These are phyloP conservation scores for Paraconiothyrium sp. DNA, from an alignment of 2,329 filamentous ascomycete genomes.

Conservation along the genomic window DNA sequence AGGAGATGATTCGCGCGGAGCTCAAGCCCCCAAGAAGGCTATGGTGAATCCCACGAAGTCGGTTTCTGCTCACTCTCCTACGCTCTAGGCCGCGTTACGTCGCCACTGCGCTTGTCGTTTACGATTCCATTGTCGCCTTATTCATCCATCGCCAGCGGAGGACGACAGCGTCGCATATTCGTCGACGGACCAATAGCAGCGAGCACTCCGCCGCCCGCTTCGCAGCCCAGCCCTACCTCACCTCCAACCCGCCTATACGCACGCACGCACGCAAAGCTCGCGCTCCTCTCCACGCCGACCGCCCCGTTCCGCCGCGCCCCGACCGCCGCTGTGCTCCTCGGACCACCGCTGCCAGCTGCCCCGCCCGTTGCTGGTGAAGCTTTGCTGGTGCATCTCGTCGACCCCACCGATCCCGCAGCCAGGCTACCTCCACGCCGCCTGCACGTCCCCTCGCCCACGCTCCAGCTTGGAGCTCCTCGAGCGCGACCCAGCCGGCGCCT, in stretches of 20 bases:
- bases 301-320: neutral
- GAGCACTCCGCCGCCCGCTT: conserved; percentile 21
- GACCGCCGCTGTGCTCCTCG: conserved; percentile 6
- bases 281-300: neutral
- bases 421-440: conserved; percentile 5
- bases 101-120: neutral
- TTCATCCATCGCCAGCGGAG: conserved; percentile 9
- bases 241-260: conserved; percentile 19
- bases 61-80: conserved; percentile 6
- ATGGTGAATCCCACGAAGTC: neutral
- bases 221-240: conserved; percentile 28
- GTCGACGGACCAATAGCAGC: conserved; percentile 24
- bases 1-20: conserved; percentile 12
- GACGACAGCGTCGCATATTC: conserved; percentile 15
- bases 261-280: neutral
- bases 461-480: conserved; percentile 24
- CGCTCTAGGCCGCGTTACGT: conserved; percentile 5
- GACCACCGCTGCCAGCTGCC: conserved; percentile 7
- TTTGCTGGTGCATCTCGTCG: conserved; percentile 4
- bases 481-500: conserved; percentile 19
- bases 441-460: conserved; percentile 15
- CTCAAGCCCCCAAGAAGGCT: conserved; percentile 13
- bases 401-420: conserved; percentile 12
- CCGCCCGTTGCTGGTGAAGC: conserved; percentile 12
- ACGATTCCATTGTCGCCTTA: conserved; percentile 15